phyloP scores from a whole-genome alignment of 176 grass and related monocot species.

The Cenchrus fungigraminus region DNA sequence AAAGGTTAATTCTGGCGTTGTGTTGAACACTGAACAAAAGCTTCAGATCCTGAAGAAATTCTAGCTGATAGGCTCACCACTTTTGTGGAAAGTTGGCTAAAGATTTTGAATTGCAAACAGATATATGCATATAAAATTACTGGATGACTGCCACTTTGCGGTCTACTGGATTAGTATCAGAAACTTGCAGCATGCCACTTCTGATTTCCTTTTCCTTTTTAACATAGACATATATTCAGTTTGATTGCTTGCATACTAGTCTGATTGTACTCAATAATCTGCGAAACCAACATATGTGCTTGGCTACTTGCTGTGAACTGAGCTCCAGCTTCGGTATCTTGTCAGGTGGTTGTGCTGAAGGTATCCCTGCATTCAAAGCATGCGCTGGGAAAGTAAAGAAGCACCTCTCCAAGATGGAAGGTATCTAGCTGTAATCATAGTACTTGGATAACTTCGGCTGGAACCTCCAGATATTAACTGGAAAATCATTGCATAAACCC shows the following conservation, averaged over 20 bases:
- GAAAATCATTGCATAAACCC: no score
- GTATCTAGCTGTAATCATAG: not conserved
- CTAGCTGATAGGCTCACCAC: no score
- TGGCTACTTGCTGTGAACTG: not conserved
- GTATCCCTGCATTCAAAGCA: conserved; percentile 94
- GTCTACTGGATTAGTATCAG: not conserved
- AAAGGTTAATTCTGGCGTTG: no score
- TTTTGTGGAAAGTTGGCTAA: conserved; percentile 30
- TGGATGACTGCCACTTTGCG: not conserved
- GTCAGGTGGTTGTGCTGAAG: conserved; percentile 73
- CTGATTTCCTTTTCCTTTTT: no score
- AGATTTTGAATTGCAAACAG: not conserved
- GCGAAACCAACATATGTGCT: not conserved
- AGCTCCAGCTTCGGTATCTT: conserved; percentile 7
- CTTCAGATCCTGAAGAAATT: no score
- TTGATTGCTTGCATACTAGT: no score
- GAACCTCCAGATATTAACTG: no score
- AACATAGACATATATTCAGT: no score
- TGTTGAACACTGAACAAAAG: no score
- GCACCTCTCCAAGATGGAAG: conserved; percentile 99
- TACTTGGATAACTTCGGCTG: no score
- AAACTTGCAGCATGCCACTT: not conserved
- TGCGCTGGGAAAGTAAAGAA: conserved; percentile 93
- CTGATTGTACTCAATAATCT: no score
- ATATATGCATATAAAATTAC: not conserved